Conservation (phyloP, 495 filamentous ascomycete species). For the Bacidia rubella region DNA sequence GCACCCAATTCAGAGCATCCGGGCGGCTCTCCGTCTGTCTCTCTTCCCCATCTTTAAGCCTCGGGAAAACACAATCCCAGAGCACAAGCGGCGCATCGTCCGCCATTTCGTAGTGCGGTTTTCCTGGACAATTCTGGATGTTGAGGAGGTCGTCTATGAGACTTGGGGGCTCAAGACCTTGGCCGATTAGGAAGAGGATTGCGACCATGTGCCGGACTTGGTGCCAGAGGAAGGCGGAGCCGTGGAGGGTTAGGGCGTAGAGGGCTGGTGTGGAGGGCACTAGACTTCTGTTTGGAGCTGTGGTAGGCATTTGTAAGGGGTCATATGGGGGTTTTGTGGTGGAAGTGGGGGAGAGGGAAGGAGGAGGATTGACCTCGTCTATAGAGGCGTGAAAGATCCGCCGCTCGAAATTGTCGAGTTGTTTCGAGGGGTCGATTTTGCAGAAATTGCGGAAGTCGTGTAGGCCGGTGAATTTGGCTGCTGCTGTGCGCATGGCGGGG, state of each 20-base stretch:
- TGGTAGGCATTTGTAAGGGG: neutral
- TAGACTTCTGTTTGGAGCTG: too few relatives aligned
- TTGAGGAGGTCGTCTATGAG: conserved; percentile 64
- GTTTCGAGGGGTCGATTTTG: conserved; percentile 75
- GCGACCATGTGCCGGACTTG: conserved; percentile 88
- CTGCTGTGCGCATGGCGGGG: conserved; percentile 69
- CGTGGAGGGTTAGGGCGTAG: conserved; percentile 74
- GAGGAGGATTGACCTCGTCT: conserved; percentile 36
- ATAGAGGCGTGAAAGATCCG: conserved; percentile 66
- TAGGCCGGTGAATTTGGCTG: conserved; percentile 59
- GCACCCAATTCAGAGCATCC: conserved; percentile 68
- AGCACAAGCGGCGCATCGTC: conserved; percentile 77
- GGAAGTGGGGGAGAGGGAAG: neutral
- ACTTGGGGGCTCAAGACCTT: conserved; percentile 65
- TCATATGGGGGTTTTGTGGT: neutral
- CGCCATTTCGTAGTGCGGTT: conserved; percentile 81
- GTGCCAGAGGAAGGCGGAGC: conserved; percentile 95
- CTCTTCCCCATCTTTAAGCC: conserved; percentile 26
- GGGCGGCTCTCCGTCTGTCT: conserved; percentile 32
- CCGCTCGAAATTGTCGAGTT: conserved; percentile 67
- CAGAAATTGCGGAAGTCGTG: conserved; percentile 98
- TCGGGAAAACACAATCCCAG: conserved; percentile 87
- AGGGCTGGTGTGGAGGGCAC: conserved; percentile 39
- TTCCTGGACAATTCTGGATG: conserved; percentile 47
- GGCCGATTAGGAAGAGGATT: conserved; percentile 80